A percentile compares a stretch with the other conserved stretches of the same genome.
Evolutionary conservation across 2,329 filamentous ascomycete species (phyloP).

Genomic region (Xylariaceae sp.): DNA sequence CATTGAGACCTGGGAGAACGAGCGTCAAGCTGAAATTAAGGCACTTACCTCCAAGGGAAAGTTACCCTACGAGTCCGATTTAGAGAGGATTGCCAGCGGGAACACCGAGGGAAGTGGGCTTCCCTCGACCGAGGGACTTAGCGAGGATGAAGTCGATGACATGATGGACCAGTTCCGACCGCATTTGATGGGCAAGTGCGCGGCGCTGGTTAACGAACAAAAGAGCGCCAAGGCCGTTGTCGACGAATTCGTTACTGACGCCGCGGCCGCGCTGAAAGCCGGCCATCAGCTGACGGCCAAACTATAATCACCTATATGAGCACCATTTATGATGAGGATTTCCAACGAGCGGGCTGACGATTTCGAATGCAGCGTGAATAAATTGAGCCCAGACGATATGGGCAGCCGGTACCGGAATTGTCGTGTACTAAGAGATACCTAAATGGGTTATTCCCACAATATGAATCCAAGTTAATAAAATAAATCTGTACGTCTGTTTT

Average conservation of each 20-base stretch:
- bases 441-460: too few relatives aligned
- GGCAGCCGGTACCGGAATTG: too few relatives aligned
- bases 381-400: too few relatives aligned
- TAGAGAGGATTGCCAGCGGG: constrained; percentile 67
- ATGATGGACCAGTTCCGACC: constrained; percentile 67
- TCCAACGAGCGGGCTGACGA: too few relatives aligned
- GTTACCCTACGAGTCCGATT: constrained; percentile 90
- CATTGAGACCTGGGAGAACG: constrained; percentile 93
- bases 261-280: constrained; percentile 64
- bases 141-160: constrained; percentile 68
- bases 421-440: too few relatives aligned
- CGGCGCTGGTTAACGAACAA: constrained; percentile 88
- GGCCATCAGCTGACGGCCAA: constrained; percentile 67
- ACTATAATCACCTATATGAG: constrained; percentile 46
- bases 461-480: too few relatives aligned
- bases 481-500: too few relatives aligned
- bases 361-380: too few relatives aligned
- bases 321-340: not conserved
- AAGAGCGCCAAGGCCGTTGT: constrained; percentile 88
- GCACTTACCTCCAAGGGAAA: constrained; percentile 82
- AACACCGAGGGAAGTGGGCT: constrained; percentile 36
- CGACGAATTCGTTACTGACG: constrained; percentile 87
- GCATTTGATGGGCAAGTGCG: constrained; percentile 81
- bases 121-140: constrained; percentile 55
- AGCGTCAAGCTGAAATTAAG: constrained; percentile 85